Base-by-base conservation (phyloP, 257 asterid genomes). In the Capsicum rhomboideum region DNA sequence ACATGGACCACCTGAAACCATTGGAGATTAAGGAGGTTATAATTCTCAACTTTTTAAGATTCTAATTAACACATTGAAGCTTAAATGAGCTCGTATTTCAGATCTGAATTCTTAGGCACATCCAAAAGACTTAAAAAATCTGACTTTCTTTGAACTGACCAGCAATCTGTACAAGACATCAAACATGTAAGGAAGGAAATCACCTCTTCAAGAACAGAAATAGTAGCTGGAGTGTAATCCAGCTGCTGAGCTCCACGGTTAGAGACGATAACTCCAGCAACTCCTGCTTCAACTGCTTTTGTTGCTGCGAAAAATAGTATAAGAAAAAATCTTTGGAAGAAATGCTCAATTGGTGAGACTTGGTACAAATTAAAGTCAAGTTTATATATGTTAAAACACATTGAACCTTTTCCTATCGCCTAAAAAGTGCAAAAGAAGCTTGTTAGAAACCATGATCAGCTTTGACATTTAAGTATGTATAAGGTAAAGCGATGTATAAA, bases 241-340 rank as follows among this genome's bases (percentile, higher is more conserved):
- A 91, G 86, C 85, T 93, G 97, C 50, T 94, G 93, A 78, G 88
- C 95, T 75, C 97, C 97, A 83, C 90, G 97, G 80, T 93, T 93
- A 21, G 97, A 91, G 54, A 93, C 91, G 8, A 93, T 56, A 16
- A 93, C 86, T 61, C 94, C 94, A 16, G 89, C 89, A 63, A 88
- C 91, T 58, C 94, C 95, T 77, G 84, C 95, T 85, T 93, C 93
- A 86, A 90, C 29, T 11, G 97, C 93, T 85, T 83, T 88, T 42
- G 84, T 77, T 44, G 97, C 97, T 93, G 90, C 85, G 83, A 21
- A 37, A 23, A 84, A 29, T 4, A 28, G 40, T 21, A 78, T 54
- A 34, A 34, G 4, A 58, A 2, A 4, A 75, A 31, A 2, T 26
- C 40, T 63, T 26, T 0, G 0, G 20, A 63, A 17, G 26, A 14